Evolutionary conservation across 1,139 yeast species (phyloP), one percentile per base, ranked within the genome.

Genomic region (Wickerhamomyces sp.): DNA sequence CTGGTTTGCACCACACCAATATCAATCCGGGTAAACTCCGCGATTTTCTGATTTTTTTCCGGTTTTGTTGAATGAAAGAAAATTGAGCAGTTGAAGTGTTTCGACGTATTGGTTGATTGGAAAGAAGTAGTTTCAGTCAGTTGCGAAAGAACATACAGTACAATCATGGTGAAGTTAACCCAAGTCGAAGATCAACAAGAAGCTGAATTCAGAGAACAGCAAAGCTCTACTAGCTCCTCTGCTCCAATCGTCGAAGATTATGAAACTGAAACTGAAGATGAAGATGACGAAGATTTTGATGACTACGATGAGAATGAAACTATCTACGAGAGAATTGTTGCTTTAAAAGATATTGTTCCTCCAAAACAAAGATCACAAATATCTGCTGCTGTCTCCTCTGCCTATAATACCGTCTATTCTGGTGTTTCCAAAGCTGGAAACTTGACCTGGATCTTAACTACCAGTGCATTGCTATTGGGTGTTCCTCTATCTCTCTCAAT

Each of bases 401-500:
- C 73, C 35, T 65, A 69, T 54, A 60, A 67, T 37, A 64, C 69
- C 38, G 60, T 80, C 41, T 69, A 72, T 47, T 51, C 73, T 45
- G 73, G 81, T 34, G 68, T 81, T 48, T 63, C 71, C 51, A 79
- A 77, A 57, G 75, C 88, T 47, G 96, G 97, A 49, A 76, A 77
- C 58, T 72, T 86, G 42, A 74, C 91, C 54, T 94, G 98, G 98
- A 76, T 84, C 49, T 59, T 89, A 51, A 83, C 97, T 34, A 84
- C 98, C 18, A 79, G 94, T 45, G 82, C 89, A 36, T 72, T 94
- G 60, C 78, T 93, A 55, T 74, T 93, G 61, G 98, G 97, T 63
- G 96, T 90, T 46, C 99, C 99, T 52, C 75, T 89, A 58, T 84
- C 96, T 8, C 75, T 93, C 62, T 87, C 96, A 45, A 86, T 91